Base-by-base conservation (phyloP, 1,284 basidiomycete genomes). In the Gymnopus androsaceus region DNA sequence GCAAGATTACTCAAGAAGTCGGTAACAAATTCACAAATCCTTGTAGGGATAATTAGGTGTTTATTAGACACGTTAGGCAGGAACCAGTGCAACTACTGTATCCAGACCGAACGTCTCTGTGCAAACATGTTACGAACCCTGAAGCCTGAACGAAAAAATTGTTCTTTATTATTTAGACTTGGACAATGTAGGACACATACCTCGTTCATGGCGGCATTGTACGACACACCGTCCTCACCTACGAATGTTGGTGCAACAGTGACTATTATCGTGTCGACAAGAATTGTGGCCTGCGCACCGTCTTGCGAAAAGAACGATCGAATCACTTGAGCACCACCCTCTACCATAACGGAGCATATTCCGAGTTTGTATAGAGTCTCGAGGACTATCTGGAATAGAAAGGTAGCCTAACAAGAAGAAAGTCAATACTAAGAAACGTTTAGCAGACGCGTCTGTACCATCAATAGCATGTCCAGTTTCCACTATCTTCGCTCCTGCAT, bases 311-410 rank as follows among this genome's bases (percentile, higher is more conserved):
- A 74, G 71, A 96, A 94, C 1, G 90, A 85, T 15, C 81, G 77
- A 55, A 99, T 94, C 57, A 98, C 80, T 4, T 76, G 73, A 3
- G 93, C 90, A 15, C 96, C 96, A 51, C 96, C 96, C 75, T 99
- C 96, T 9, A 98, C 89, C 96, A 99, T 99, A 51, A 98, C 75
- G 3, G 87, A 88, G 7, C 72, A 72, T 56, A 97, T 79, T 9
- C 83, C 85, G 23, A 80, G 72, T 11, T 71, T 67, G 21, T 71
- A 69, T 25, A 95, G 75, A 7, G 75, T 73, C 12, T 62, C 64
- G 2, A 94, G 81, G 11, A 92, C 68, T 7, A 69, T 66, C n/a
- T 0, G 70, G 64, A 3, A 91, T 75, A 6, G 81, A 73, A 36
- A 87, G 71, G 41, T 69, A 66, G 15, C 75, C 79, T 83, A 59